A percentile compares a stretch with the other conserved stretches of the same genome.
phyloP scores from a whole-genome alignment of 371 early-diverging fungal genomes.

The Entomophthora muscae region DNA sequence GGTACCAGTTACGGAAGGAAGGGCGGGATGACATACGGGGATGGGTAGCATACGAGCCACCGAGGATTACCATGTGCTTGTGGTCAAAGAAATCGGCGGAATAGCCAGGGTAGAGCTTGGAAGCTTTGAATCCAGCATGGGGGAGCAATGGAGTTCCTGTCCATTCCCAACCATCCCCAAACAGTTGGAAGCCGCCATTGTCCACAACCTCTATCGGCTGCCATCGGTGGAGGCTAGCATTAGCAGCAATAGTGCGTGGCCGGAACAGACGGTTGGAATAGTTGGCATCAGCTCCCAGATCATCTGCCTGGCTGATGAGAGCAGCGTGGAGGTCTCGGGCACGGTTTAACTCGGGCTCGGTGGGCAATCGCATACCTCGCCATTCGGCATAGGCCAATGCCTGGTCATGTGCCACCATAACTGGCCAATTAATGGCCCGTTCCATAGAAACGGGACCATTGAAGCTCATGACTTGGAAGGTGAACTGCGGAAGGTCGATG shows the following conservation, averaged over 20 bases:
- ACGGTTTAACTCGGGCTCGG: conserved; percentile 36
- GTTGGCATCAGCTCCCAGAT: background rate
- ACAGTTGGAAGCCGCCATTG: conserved; percentile 19
- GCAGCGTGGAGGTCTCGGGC: conserved; percentile 13
- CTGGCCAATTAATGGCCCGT: conserved; percentile 50
- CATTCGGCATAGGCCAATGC: conserved; percentile 43
- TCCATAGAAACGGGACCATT: conserved; percentile 36
- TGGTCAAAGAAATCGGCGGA: conserved; percentile 76
- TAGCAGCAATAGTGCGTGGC: background rate
- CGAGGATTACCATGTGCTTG: conserved; percentile 65
- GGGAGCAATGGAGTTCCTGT: conserved; percentile 40
- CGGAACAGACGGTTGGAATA: background rate
- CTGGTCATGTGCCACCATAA: conserved; percentile 42
- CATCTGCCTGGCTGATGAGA: background rate
- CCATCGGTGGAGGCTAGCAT: conserved; percentile 33
- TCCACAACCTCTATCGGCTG: conserved; percentile 23
- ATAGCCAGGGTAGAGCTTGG: conserved; percentile 69
- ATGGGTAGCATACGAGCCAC: conserved; percentile 77
- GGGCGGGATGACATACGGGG: conserved; percentile 48
- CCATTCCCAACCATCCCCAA: conserved; percentile 76
- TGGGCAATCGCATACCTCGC: conserved; percentile 34
- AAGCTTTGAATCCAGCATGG: conserved; percentile 35
- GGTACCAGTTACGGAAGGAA: conserved; percentile 81
- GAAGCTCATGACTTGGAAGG: conserved; percentile 31
- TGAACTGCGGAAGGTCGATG: background rate